Evolutionary conservation across 2,329 filamentous ascomycete species (phyloP).

Genomic region (Pseudogymnoascus sp.): DNA sequence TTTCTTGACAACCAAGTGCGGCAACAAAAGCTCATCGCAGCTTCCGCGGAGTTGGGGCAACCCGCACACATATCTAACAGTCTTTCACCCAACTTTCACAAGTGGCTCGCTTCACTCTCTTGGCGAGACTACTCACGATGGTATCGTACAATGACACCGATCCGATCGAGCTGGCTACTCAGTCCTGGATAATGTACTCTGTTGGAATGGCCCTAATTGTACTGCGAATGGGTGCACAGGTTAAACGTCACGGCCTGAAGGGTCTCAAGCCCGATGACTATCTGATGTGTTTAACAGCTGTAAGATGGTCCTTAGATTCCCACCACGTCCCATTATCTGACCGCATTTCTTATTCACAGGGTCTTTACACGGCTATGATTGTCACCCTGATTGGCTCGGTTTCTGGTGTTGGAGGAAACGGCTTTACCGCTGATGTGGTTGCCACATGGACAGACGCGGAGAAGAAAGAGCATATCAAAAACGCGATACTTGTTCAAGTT

Average conservation of each 20-base stretch:
- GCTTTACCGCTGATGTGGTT: conserved; percentile 32
- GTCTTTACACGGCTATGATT: conserved; percentile 33
- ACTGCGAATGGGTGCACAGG: conserved; percentile 19
- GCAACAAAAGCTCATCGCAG: neutral
- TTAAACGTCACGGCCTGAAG: conserved; percentile 17
- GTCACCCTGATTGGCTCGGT: conserved; percentile 34
- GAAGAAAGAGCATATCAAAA: conserved; percentile 35
- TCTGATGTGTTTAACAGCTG: conserved; percentile 17
- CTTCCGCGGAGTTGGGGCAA: neutral
- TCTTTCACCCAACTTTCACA: neutral
- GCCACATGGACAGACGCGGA: conserved; percentile 30
- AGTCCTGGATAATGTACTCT: conserved; percentile 20
- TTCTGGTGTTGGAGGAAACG: conserved; percentile 34
- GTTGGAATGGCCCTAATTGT: conserved; percentile 19
- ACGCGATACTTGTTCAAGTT: conserved; percentile 54
- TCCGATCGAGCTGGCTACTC: conserved; percentile 10
- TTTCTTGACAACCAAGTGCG: neutral
- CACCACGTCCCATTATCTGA: neutral
- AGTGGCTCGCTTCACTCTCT: neutral
- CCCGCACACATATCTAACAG: neutral
- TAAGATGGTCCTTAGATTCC: conserved; percentile 7
- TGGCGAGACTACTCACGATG: neutral
- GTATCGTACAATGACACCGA: neutral
- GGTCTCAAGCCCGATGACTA: conserved; percentile 19
- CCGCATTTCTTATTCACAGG: conserved; percentile 13